A percentile compares a stretch with the other conserved stretches of the same genome.
These are phyloP conservation scores for Sabuloglossum arenarium DNA, from an alignment of 495 filamentous ascomycete genomes.

Conservation along the genomic window DNA sequence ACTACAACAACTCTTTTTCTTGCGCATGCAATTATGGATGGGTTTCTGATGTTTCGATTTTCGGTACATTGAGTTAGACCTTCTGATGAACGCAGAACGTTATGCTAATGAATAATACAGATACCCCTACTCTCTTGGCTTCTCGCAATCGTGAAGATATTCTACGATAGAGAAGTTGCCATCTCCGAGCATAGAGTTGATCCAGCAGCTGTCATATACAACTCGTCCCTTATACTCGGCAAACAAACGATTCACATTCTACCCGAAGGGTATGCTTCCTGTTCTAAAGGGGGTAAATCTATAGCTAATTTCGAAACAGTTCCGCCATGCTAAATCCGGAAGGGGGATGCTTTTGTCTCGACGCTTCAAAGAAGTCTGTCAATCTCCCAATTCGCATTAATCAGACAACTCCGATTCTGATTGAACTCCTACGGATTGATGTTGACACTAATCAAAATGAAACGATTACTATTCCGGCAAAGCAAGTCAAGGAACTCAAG, in stretches of 20 bases:
- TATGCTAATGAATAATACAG: constrained; percentile 18
- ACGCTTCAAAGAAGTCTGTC: constrained; percentile 32
- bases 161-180: constrained; percentile 79
- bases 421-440: constrained; percentile 72
- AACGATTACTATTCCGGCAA: constrained; percentile 46
- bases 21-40: constrained; percentile 47
- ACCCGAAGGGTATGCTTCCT: constrained; percentile 56
- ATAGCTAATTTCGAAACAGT: constrained; percentile 24
- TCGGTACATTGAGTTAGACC: constrained; percentile 28
- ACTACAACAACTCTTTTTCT: constrained; percentile 45
- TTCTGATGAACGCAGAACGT: neutral
- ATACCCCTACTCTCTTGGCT: constrained; percentile 48
- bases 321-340: constrained; percentile 77
- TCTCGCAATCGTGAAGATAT: constrained; percentile 41
- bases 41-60: constrained; percentile 80
- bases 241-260: constrained; percentile 93
- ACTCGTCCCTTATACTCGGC: constrained; percentile 78
- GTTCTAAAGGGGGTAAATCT: neutral
- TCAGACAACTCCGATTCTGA: constrained; percentile 65
- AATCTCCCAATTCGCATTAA: constrained; percentile 80
- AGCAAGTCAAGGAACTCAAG: constrained; percentile 46
- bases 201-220: constrained; percentile 63
- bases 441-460: constrained; percentile 60
- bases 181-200: constrained; percentile 81
- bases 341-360: constrained; percentile 53